Evolutionary conservation across 768 basidiomycete species (phyloP).

Genomic region (Suillus tomentosus): DNA sequence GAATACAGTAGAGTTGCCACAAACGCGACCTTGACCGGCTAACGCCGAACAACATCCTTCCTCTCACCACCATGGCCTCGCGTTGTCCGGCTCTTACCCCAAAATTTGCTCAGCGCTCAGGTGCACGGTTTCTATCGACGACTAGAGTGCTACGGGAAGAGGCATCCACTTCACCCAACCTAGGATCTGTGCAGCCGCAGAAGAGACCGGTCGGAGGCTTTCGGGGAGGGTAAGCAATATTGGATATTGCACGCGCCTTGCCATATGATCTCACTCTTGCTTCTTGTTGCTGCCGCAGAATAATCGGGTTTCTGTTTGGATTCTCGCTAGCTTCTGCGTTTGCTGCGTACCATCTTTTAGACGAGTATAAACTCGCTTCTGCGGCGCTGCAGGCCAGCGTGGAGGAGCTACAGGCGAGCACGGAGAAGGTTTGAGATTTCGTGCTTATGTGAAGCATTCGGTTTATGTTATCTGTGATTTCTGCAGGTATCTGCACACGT

Average conservation of each 20-base stretch:
- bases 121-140: conserved; percentile 45
- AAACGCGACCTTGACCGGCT: conserved; percentile 18
- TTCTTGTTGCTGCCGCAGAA: conserved; percentile 41
- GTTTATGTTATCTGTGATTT: neutral
- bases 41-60: conserved; percentile 23
- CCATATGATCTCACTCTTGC: conserved; percentile 5
- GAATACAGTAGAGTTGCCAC: neutral
- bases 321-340: conserved; percentile 88
- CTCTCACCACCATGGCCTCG: conserved; percentile 25
- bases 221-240: conserved; percentile 55
- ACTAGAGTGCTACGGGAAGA: conserved; percentile 47
- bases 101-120: conserved; percentile 19
- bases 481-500: conserved; percentile 80
- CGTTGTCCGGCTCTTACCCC: conserved; percentile 29
- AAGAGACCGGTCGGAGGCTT: conserved; percentile 80
- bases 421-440: conserved; percentile 51
- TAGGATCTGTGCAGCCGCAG: conserved; percentile 55
- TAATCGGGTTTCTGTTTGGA: conserved; percentile 85
- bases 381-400: conserved; percentile 87
- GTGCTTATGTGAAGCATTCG: neutral
- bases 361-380: conserved; percentile 89
- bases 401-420: conserved; percentile 81
- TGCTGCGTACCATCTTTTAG: conserved; percentile 84
- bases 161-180: conserved; percentile 41
- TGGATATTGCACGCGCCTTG: conserved; percentile 9